Evolutionary conservation across 1,284 basidiomycete genomes (phyloP).

Genomic region (Anthracocystis panici-leucophaei): DNA sequence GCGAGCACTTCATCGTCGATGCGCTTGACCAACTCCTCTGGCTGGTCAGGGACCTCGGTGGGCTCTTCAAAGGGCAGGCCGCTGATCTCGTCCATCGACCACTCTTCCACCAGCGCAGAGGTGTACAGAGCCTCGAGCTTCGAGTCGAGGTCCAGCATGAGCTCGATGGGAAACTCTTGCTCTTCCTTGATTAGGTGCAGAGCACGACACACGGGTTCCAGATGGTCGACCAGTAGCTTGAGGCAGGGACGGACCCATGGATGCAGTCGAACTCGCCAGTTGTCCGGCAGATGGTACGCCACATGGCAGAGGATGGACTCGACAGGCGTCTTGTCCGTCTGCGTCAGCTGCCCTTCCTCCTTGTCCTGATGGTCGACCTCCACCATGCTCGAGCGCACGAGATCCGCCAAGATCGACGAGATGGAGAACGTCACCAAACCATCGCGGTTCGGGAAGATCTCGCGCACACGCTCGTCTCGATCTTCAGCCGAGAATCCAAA

Average conservation of each 20-base stretch:
- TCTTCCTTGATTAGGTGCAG: constrained; percentile 23
- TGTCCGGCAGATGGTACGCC: constrained; percentile 17
- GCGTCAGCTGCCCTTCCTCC: constrained; percentile 37
- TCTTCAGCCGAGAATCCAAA: constrained; percentile 42
- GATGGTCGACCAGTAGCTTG: constrained; percentile 30
- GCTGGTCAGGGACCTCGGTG: constrained; percentile 30
- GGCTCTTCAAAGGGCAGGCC: constrained; percentile 39
- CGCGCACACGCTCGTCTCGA: constrained; percentile 33
- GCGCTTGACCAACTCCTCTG: constrained; percentile 26
- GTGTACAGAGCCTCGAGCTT: constrained; percentile 33
- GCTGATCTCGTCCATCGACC: constrained; percentile 23
- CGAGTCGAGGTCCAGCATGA: constrained; percentile 30
- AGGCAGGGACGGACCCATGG: constrained; percentile 40
- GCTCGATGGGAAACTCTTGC: constrained; percentile 31
- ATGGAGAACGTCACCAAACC: constrained; percentile 34
- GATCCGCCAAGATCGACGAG: constrained; percentile 39
- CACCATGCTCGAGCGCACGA: constrained; percentile 24
- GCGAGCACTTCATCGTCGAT: constrained; percentile 39
- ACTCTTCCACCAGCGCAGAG: constrained; percentile 22
- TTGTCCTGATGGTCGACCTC: constrained; percentile 13
- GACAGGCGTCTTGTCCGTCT: constrained; percentile 16
- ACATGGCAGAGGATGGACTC: constrained; percentile 24
- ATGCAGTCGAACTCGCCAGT: constrained; percentile 36
- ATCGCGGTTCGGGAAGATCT: constrained; percentile 31
- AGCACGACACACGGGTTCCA: constrained; percentile 34